phyloP scores from a whole-genome alignment of 768 basidiomycete genomes.

The Rhizopogon vulgaris region DNA sequence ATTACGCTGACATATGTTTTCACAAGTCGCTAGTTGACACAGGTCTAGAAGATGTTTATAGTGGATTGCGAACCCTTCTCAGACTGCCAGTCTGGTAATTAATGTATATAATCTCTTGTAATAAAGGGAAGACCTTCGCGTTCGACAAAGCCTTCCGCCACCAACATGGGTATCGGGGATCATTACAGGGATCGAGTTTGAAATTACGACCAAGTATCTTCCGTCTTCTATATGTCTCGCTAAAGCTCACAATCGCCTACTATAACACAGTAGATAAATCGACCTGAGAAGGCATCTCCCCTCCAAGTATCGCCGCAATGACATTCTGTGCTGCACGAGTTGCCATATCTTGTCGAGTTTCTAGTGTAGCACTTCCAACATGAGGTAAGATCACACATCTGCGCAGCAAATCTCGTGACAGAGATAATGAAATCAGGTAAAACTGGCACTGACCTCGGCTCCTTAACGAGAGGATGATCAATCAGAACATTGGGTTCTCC shows the following conservation, averaged over 20 bases:
- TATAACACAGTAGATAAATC: slow-evolving; percentile 18
- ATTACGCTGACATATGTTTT: too few relatives aligned
- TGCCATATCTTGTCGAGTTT: slow-evolving; percentile 83
- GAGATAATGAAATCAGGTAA: background rate
- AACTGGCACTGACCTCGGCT: slow-evolving; percentile 46
- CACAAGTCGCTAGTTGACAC: too few relatives aligned
- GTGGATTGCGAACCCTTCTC: too few relatives aligned
- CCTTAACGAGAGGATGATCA: slow-evolving; percentile 77
- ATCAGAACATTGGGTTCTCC: slow-evolving; percentile 74
- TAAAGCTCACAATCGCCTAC: background rate
- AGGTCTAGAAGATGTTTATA: too few relatives aligned
- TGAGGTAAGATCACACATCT: slow-evolving; percentile 86
- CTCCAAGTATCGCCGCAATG: slow-evolving; percentile 38
- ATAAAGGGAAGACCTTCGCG: too few relatives aligned
- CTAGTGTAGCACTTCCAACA: slow-evolving; percentile 83
- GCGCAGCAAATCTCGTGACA: background rate
- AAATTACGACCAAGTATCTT: too few relatives aligned
- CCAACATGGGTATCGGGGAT: too few relatives aligned
- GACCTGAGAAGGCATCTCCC: slow-evolving; percentile 52
- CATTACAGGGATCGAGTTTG: too few relatives aligned
- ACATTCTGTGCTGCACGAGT: slow-evolving; percentile 66
- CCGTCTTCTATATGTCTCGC: too few relatives aligned
- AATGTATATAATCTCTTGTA: too few relatives aligned
- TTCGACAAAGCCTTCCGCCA: too few relatives aligned
- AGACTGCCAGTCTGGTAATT: too few relatives aligned